phyloP scores from a whole-genome alignment of 1,139 yeast genomes.

The Debaryomyces sp. region DNA sequence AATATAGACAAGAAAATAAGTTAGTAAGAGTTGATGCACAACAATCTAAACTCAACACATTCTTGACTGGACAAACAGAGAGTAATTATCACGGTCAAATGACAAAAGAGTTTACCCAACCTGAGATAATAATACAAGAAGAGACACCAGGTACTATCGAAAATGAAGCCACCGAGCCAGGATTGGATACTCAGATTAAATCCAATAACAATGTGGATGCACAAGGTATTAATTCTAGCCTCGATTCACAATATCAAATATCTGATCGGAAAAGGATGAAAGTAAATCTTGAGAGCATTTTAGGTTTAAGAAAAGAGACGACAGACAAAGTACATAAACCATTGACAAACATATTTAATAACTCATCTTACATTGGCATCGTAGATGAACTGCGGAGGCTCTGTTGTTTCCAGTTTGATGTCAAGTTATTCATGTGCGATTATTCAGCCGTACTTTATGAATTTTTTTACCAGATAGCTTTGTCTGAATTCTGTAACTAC shows the following conservation, averaged over 20 bases:
- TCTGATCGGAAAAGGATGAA: slow-evolving; percentile 20
- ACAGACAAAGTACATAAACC: slow-evolving; percentile 49
- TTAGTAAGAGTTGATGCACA: slow-evolving; percentile 75
- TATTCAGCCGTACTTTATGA: slow-evolving; percentile 71
- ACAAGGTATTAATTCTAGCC: background rate
- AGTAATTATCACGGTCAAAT: slow-evolving; percentile 7
- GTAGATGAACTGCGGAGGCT: slow-evolving; percentile 72
- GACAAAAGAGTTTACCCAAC: background rate
- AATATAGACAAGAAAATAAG: slow-evolving; percentile 59
- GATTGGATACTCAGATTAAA: background rate
- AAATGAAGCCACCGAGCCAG: background rate
- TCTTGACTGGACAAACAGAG: slow-evolving; percentile 25
- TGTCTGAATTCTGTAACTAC: slow-evolving; percentile 80
- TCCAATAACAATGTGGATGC: background rate
- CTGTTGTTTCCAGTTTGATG: slow-evolving; percentile 82
- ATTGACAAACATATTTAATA: slow-evolving; percentile 68
- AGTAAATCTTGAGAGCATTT: slow-evolving; percentile 63
- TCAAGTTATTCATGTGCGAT: slow-evolving; percentile 75
- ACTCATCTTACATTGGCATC: slow-evolving; percentile 78
- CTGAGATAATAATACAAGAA: background rate
- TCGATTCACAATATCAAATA: background rate
- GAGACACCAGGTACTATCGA: background rate
- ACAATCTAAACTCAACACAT: slow-evolving; percentile 60
- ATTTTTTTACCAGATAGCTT: slow-evolving; percentile 77
- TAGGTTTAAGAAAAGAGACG: slow-evolving; percentile 53